Percentiles rank a stretch among this genome's conserved stretches.
These are phyloP conservation scores for Barbarea vulgaris DNA, from an alignment of 345 rosid genomes.

Conservation along the genomic window DNA sequence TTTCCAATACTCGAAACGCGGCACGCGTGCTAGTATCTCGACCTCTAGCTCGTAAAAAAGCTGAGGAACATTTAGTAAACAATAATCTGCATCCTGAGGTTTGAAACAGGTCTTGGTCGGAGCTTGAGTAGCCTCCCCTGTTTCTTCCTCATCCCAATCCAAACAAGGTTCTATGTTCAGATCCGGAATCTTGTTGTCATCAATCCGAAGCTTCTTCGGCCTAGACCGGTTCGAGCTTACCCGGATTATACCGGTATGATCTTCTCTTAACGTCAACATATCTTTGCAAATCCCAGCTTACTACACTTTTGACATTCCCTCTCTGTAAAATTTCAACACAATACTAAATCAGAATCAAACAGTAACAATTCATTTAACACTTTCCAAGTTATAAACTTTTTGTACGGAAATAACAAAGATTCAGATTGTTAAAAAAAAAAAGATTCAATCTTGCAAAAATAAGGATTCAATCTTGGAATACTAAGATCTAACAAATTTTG, in stretches of 20 bases:
- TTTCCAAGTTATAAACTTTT: neutral
- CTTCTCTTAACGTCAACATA: slow-evolving; percentile 37
- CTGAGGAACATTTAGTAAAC: slow-evolving; percentile 44
- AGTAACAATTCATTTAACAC: neutral
- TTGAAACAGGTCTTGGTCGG: neutral
- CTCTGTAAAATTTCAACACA: slow-evolving; percentile 6
- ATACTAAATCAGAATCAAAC: slow-evolving; percentile 7
- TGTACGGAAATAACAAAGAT: neutral
- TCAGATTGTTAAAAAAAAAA: neutral
- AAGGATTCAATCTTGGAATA: neutral
- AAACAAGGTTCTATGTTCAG: slow-evolving; percentile 36
- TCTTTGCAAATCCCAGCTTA: slow-evolving; percentile 5
- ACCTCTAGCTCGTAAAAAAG: slow-evolving; percentile 76
- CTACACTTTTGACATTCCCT: slow-evolving; percentile 46
- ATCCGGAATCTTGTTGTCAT: slow-evolving; percentile 30
- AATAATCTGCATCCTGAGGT: slow-evolving; percentile 99
- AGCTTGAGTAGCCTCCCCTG: slow-evolving; percentile 2
- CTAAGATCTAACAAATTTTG: neutral
- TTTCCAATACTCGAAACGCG: slow-evolving; percentile 78
- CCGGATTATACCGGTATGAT: slow-evolving; percentile 18
- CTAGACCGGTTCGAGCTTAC: slow-evolving; percentile 27
- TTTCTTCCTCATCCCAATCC: slow-evolving; percentile 33
- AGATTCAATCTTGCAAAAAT: neutral
- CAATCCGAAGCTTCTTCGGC: slow-evolving; percentile 31
- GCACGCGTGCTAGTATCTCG: slow-evolving; percentile 69